Evolutionary conservation across 257 asterid genomes (phyloP).

Genomic region (Solanum raphanifolium): DNA sequence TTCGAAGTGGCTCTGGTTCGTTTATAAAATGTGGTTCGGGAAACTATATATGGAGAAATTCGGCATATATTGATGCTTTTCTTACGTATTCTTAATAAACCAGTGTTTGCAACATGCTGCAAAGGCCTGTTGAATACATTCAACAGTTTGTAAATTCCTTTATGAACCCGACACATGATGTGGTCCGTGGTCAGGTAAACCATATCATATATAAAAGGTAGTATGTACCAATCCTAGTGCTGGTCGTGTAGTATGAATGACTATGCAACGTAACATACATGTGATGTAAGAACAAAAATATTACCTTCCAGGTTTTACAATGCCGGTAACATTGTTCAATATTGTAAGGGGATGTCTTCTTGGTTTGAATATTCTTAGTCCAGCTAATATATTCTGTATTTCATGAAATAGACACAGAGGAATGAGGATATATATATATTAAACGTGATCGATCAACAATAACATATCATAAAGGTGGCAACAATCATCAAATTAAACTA

Average conservation of each 20-base stretch:
- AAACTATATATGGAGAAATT: neutral
- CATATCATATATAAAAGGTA: neutral
- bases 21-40: neutral
- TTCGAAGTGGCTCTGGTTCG: neutral
- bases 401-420: neutral
- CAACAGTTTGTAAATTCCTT: neutral
- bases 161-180: neutral
- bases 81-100: neutral
- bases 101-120: neutral
- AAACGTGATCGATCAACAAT: neutral
- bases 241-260: neutral
- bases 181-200: neutral
- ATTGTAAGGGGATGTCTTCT: slow-evolving; percentile 44
- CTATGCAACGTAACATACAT: neutral
- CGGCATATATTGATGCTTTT: neutral
- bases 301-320: slow-evolving; percentile 78
- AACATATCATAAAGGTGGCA: neutral
- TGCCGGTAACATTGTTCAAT: slow-evolving; percentile 56
- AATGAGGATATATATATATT: neutral
- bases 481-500: neutral
- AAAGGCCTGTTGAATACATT: neutral
- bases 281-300: neutral
- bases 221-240: neutral
- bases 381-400: slow-evolving; percentile 45
- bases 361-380: slow-evolving; percentile 39